Percentiles rank a stretch among this genome's conserved stretches.
These are phyloP conservation scores for Kandelia obovata DNA, from an alignment of 345 rosid species.

Conservation along the genomic window DNA sequence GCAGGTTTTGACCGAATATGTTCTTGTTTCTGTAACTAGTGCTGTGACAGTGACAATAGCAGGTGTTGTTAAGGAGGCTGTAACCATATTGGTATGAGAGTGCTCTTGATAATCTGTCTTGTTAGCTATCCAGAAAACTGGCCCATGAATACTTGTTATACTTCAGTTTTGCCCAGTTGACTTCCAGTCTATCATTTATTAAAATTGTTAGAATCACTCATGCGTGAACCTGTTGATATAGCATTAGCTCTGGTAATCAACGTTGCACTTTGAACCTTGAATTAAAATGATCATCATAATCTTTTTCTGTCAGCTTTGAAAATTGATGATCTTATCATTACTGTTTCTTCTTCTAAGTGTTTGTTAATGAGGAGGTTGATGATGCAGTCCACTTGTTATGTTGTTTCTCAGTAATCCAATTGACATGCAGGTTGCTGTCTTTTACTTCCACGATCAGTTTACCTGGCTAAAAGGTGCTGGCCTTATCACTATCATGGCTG, in stretches of 20 bases:
- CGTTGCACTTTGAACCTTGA: background rate
- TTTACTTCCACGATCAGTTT: constrained; percentile 91
- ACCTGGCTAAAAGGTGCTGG: constrained; percentile 95
- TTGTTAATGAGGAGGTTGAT: background rate
- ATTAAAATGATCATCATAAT: background rate
- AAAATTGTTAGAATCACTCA: background rate
- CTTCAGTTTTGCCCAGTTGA: background rate
- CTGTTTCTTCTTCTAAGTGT: background rate
- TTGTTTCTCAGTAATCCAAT: background rate
- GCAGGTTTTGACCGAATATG: constrained; percentile 90
- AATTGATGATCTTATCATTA: background rate
- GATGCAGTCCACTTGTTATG: background rate
- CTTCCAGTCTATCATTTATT: too few relatives aligned
- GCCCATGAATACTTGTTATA: background rate
- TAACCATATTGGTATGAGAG: constrained; percentile 78
- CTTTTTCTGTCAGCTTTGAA: background rate
- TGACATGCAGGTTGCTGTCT: constrained; percentile 81
- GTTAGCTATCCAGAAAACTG: background rate
- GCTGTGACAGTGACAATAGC: constrained; percentile 98
- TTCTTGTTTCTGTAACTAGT: constrained; percentile 96
- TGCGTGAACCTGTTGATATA: background rate
- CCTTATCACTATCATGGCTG: constrained; percentile 74
- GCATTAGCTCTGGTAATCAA: background rate
- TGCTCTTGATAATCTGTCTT: constrained; percentile 2
- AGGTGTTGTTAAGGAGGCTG: constrained; percentile 97